Base-by-base conservation (phyloP, 1,284 basidiomycete genomes). In the Irpex sp. region DNA sequence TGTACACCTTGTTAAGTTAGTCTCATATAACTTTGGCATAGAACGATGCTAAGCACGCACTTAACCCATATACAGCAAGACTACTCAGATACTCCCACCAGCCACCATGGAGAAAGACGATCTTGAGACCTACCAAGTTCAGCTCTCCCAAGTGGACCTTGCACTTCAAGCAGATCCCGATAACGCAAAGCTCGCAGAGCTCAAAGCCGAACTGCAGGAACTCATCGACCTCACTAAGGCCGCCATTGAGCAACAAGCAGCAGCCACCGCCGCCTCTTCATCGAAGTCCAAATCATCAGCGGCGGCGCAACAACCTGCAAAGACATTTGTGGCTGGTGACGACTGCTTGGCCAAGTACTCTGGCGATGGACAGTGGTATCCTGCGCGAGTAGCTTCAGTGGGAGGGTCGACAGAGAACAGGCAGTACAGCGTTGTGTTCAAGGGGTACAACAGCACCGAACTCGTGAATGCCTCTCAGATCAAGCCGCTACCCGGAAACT, bases 401-500 rank as follows among this genome's bases (percentile, higher is more conserved):
- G 89, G 91, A 58, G 97, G 97, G 51, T 91, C 94, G 15, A 80
- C 86, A 65, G 91, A 94, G 59, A 92, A 93, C 69, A 88, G 91
- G 8, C 87, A 94, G 67, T 98, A 93, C 81, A 96, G 92, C 70
- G 91, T 99, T 72, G 86, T 97, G 48, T 99, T 97, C 84, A 94
- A 94, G 74, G 93, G 92, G 2, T 98, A 98, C 81, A 93, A 96
- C 69, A 91, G 91, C 47, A 96, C 96, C n/a, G 96, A 98, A 75
- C 87, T 94, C 61, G 85, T 97, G 38, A 88, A 91, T 65, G 81
- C 85, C 19, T 77, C 83, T 3, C 89, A 92, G 66, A 77, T 97
- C 64, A 92, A 93, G 72, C 72, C 85, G 4, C 81, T 91, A 19
- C 89, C 92, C 1, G 65, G 83, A 17, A 85, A 83, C 72, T 77